A percentile compares a stretch with the other conserved stretches of the same genome.
Evolutionary conservation across 129 eudicot species (phyloP).

Genomic region (Escallonia rubra): DNA sequence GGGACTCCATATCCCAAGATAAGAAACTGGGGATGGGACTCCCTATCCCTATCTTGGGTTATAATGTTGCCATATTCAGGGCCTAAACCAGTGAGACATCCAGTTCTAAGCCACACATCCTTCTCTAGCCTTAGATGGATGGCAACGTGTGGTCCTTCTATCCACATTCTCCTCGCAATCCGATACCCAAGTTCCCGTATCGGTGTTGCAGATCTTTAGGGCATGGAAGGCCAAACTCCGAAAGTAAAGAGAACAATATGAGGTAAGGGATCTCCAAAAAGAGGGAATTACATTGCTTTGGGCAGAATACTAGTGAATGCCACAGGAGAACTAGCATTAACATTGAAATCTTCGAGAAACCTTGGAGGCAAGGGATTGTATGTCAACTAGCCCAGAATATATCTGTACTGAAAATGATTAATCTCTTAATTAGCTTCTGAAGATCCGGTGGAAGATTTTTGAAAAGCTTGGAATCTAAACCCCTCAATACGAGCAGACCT

Average conservation of each 20-base stretch:
- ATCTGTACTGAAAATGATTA: background rate
- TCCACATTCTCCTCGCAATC: slow-evolving; percentile 70
- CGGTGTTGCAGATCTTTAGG: slow-evolving; percentile 73
- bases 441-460: slow-evolving; percentile 96
- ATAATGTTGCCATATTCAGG: slow-evolving; percentile 29
- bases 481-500: slow-evolving; percentile 75
- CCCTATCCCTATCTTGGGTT: slow-evolving; percentile 16
- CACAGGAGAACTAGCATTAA: background rate
- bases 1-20: slow-evolving; percentile 28
- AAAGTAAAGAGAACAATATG: slow-evolving; percentile 3
- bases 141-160: slow-evolving; percentile 64
- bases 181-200: slow-evolving; percentile 46
- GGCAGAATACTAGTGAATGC: no score
- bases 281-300: no score
- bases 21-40: slow-evolving; percentile 31
- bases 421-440: slow-evolving; percentile 56
- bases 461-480: slow-evolving; percentile 85
- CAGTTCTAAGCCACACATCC: slow-evolving; percentile 51
- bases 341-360: background rate
- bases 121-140: slow-evolving; percentile 48
- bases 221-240: slow-evolving; percentile 89
- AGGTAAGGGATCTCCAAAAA: background rate
- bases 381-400: background rate
- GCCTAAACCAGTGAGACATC: slow-evolving; percentile 60
- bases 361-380: background rate